These are phyloP conservation scores for Coelastrella sp. DNA, from an alignment of 139 green algal species.

Conservation along the genomic window DNA sequence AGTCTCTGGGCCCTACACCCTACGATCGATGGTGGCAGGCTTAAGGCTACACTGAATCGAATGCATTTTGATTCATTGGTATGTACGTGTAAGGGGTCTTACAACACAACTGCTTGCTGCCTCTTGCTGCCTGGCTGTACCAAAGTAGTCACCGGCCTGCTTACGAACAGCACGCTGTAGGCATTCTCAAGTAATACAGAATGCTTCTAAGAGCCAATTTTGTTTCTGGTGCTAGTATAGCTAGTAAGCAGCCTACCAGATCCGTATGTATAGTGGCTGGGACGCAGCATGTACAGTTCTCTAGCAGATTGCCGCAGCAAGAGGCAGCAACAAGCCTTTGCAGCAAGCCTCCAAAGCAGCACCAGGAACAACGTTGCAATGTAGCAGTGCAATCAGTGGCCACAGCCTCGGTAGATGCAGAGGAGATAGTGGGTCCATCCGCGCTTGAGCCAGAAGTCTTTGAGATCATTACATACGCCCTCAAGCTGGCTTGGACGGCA, in stretches of 20 bases:
- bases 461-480: slow-evolving; percentile 59
- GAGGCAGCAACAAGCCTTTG: background rate
- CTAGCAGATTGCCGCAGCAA: background rate
- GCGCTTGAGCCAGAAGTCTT: slow-evolving; percentile 30
- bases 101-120: too few relatives aligned
- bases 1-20: background rate
- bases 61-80: too few relatives aligned
- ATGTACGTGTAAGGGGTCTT: too few relatives aligned
- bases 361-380: slow-evolving; percentile 18
- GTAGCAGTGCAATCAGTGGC: slow-evolving; percentile 29
- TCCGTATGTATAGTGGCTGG: background rate
- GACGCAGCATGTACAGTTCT: background rate
- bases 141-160: too few relatives aligned
- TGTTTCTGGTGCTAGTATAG: background rate
- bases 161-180: too few relatives aligned
- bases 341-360: slow-evolving; percentile 2
- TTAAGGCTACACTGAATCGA: too few relatives aligned
- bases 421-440: slow-evolving; percentile 40
- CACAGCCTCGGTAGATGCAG: slow-evolving; percentile 27
- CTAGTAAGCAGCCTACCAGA: background rate
- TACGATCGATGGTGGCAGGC: too few relatives aligned
- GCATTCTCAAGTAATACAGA: too few relatives aligned
- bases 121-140: too few relatives aligned
- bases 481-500: slow-evolving; percentile 57
- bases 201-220: too few relatives aligned